Conservation (phyloP, 1,284 basidiomycete genomes). For the Puccinia hordei region DNA sequence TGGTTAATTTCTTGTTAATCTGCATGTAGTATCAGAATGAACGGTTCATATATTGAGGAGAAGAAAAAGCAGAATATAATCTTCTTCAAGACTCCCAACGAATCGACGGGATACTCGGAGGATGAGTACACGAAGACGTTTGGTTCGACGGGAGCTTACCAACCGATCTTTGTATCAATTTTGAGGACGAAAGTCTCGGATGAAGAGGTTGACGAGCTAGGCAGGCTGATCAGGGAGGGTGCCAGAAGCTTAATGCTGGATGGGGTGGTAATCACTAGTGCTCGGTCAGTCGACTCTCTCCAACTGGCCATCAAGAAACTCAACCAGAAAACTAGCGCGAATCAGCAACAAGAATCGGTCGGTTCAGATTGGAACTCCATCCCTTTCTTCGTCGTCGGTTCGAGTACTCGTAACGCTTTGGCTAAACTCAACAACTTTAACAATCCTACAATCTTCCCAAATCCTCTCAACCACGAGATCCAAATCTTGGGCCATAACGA, state of each 20-base stretch:
- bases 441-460: not conserved
- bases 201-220: not conserved
- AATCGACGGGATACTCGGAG: not conserved
- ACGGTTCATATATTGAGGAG: too few relatives aligned
- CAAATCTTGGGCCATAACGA: not conserved
- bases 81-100: not conserved
- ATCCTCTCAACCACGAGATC: not conserved
- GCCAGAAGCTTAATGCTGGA: not conserved
- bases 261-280: constrained; percentile 1
- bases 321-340: not conserved
- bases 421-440: not conserved
- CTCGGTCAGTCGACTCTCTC: not conserved
- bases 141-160: not conserved
- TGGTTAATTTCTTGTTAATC: too few relatives aligned
- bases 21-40: too few relatives aligned
- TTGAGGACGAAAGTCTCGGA: not conserved
- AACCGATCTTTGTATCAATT: not conserved
- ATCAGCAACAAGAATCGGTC: not conserved
- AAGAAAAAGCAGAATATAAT: not conserved
- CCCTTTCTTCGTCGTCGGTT: constrained; percentile 21
- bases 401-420: not conserved
- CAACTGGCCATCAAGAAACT: constrained; percentile 6
- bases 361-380: not conserved
- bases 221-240: not conserved
- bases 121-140: constrained; percentile 10